phyloP scores from a whole-genome alignment of 2,329 filamentous ascomycete species.

The Sarocladiaceae sp. region DNA sequence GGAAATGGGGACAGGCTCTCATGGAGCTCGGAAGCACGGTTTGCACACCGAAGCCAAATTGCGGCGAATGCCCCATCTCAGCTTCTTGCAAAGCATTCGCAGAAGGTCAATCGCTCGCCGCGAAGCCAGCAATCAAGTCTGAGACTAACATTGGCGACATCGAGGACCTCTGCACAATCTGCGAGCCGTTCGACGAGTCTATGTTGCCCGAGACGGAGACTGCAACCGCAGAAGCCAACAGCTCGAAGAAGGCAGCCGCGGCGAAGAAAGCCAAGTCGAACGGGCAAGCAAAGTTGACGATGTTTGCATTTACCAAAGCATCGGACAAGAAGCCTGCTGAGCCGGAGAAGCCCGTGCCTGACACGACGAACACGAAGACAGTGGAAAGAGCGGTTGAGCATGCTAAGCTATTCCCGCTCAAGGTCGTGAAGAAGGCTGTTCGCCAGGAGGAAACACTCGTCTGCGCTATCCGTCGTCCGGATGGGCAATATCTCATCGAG shows the following conservation, averaged over 20 bases:
- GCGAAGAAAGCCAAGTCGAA: conserved; percentile 17
- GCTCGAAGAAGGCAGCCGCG: background rate
- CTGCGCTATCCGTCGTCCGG: conserved; percentile 42
- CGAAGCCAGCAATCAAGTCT: conserved; percentile 10
- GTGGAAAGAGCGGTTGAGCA: conserved; percentile 32
- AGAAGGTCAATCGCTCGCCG: conserved; percentile 37
- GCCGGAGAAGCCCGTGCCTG: conserved; percentile 19
- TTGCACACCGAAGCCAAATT: conserved; percentile 56
- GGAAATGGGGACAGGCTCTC: conserved; percentile 59
- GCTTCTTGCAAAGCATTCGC: conserved; percentile 46
- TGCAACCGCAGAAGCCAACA: background rate
- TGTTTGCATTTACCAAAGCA: conserved; percentile 27
- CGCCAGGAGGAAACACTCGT: conserved; percentile 50
- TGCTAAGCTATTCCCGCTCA: conserved; percentile 47
- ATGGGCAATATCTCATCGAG: conserved; percentile 43
- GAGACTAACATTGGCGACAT: conserved; percentile 33
- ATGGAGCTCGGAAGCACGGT: conserved; percentile 64
- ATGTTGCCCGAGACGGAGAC: conserved; percentile 17
- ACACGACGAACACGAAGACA: conserved; percentile 13
- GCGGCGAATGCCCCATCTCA: conserved; percentile 45
- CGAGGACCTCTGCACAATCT: conserved; percentile 46
- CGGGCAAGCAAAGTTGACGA: conserved; percentile 26
- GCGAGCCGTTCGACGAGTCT: conserved; percentile 40
- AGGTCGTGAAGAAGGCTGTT: conserved; percentile 45
- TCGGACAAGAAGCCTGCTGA: conserved; percentile 12